phyloP scores from a whole-genome alignment of 305 asterid species.

The Plantago lanceolata region DNA sequence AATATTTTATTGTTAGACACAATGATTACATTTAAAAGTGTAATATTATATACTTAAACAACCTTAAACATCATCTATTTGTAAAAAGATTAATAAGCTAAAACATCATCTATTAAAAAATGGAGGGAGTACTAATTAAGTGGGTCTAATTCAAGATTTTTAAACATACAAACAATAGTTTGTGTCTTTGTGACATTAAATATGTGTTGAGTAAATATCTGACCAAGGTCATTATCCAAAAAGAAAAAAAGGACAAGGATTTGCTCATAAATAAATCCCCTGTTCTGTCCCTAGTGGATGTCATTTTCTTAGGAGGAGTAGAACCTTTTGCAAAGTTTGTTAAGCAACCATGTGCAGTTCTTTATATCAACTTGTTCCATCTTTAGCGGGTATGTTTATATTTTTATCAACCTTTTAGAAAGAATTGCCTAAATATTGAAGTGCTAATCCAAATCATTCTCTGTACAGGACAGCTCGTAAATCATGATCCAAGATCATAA shows the following conservation, averaged over 20 bases:
- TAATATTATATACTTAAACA: no score
- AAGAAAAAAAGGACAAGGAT: neutral
- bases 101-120: no score
- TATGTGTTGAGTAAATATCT: neutral
- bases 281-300: neutral
- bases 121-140: no score
- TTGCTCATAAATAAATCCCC: neutral
- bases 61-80: no score
- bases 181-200: neutral
- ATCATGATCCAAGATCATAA: no score
- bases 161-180: neutral
- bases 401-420: neutral
- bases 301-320: neutral
- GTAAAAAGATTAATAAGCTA: no score
- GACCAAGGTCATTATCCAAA: no score
- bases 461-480: neutral
- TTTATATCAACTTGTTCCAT: neutral
- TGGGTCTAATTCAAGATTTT: no score
- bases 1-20: no score
- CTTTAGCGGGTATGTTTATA: neutral
- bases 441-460: slow-evolving; percentile 1
- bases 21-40: no score
- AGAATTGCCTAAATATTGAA: neutral
- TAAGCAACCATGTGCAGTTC: neutral
- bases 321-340: neutral